These are phyloP conservation scores for Trichomonas vaginalis DNA, from an alignment of 208 protist species.

Conservation along the genomic window DNA sequence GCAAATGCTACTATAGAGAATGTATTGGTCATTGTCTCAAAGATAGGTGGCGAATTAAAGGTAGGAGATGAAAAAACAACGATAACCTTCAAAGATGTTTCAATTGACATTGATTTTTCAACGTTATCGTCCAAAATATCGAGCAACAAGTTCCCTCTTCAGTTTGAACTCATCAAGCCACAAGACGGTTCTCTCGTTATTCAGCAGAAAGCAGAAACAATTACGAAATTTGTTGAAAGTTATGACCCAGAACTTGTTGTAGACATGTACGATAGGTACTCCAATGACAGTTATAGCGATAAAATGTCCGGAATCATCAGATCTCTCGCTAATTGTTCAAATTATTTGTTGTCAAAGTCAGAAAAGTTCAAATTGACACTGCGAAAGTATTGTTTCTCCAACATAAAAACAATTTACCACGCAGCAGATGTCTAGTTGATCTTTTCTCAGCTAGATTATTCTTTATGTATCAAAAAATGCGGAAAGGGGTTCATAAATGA, in stretches of 20 bases:
- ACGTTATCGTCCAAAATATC: background rate
- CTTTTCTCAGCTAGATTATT: background rate
- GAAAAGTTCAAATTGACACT: background rate
- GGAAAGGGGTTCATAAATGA: background rate
- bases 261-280: background rate
- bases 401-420: background rate
- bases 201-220: background rate
- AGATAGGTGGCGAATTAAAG: background rate
- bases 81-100: background rate
- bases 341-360: background rate
- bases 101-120: background rate
- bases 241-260: background rate
- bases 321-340: background rate
- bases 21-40: background rate
- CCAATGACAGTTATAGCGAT: background rate
- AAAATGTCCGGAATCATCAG: background rate
- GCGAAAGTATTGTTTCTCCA: background rate
- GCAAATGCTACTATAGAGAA: background rate
- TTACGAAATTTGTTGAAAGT: background rate
- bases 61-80: background rate
- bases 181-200: background rate
- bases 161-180: background rate
- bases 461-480: background rate
- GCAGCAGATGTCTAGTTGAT: background rate
- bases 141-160: background rate